Conservation (phyloP, 2,329 filamentous ascomycete genomes). For the Sclerotinia minor region DNA sequence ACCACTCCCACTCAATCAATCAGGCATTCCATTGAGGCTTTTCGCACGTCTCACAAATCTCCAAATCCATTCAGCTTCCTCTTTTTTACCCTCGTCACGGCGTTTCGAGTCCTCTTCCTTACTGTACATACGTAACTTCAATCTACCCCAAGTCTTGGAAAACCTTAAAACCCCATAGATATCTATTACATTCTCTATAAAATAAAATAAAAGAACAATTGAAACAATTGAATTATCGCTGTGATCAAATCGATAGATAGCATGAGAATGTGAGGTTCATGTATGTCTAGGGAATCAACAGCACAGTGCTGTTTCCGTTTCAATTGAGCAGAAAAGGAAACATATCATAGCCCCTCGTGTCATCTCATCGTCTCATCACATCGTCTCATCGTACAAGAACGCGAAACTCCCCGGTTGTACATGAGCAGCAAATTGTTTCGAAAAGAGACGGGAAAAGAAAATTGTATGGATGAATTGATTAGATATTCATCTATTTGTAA, state of each 20-base stretch:
- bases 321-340: neutral
- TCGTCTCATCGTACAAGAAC: neutral
- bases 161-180: too few relatives aligned
- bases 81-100: neutral
- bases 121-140: neutral
- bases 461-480: neutral
- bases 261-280: neutral
- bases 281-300: too few relatives aligned
- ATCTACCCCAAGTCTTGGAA: neutral
- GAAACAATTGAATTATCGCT: neutral
- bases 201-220: too few relatives aligned
- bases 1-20: too few relatives aligned
- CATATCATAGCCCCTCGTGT: neutral
- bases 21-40: neutral
- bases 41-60: neutral
- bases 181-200: neutral
- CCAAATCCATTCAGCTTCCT: neutral
- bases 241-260: neutral
- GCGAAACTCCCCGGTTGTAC: neutral
- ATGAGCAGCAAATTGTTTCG: neutral
- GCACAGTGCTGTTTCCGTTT: constrained; percentile 6
- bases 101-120: neutral
- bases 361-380: neutral
- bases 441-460: neutral
- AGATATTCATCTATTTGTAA: neutral